Evolutionary conservation across 345 rosid genomes (phyloP), one percentile per base, ranked within the genome.

Genomic region (Melastoma malabathricum): DNA sequence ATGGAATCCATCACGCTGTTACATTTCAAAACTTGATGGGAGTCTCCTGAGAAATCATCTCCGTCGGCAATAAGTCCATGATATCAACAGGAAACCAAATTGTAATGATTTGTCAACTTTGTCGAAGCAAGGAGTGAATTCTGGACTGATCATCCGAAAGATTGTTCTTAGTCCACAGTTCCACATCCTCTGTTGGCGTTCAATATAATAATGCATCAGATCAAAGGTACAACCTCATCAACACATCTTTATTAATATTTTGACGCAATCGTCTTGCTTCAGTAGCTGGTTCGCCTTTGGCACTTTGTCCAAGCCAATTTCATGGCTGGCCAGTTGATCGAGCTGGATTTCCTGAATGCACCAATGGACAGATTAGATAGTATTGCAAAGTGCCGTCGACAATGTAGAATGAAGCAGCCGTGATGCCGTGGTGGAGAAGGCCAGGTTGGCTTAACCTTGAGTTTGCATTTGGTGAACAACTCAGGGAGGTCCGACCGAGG

Each of bases 181-280:
- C 41, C 41, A 34, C 12, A 34, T 34, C 12, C 41, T 12, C 12
- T 34, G 41, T 34, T 12, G 12, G 12, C 41, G 12, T 8, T 6
- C 12, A 34, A 34, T 3, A 12, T 34, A 12, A 34, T 34, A 7
- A 34, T 34, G 9, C 12, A 34, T 9, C 41, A 8, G 41, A 34
- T 34, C 12, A 34, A 8, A 34, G 41, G 12, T 12, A 34, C 12
- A 22, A 6, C 41, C 12, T 34, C 9, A 34, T 34, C 12, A 7
- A 34, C 27, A 48, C 13, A 59, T 50, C 62, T 51, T 59, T 25
- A 59, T 44, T 18, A 59, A 6, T 44, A 59, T 51, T 56, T 59
- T 51, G 29, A 59, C 41, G 16, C 52, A 59, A 8, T 59, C 57
- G 10, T 25, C 15, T 12, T n/a, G 56, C 57, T 59, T 59, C 6